Base-by-base conservation (phyloP, 148 eudicot species). In the Vaccinium darrowii region DNA sequence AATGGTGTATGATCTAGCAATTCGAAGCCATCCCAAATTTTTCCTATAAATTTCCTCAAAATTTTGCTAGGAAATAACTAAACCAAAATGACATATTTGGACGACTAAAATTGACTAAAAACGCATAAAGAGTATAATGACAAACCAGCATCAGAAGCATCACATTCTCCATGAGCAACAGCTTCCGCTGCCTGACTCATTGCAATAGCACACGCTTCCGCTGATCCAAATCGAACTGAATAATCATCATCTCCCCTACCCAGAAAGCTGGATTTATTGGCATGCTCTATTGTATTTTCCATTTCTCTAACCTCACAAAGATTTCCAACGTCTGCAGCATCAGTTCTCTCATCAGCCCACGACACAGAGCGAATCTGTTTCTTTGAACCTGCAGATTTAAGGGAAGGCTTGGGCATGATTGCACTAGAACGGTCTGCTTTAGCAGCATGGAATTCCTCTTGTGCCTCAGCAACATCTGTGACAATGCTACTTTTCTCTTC, bases 121-220 rank as follows among this genome's bases (percentile, higher is more conserved):
- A 72, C 54, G 58, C 73, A 3, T 57, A 50, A 33, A 78, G 7
- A 12, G 18, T 14, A 65, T 7, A 80, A 77, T 47, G 21, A 71
- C 85, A 75, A 86, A 95, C 99, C 95, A 27, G 99, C 98, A 88
- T 92, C 92, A 86, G 89, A 62, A 69, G 81, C 91, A 88, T 89
- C 95, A 75, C 81, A 86, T 51, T 88, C 87, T 84, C 96, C 96
- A 60, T 95, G 88, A 80, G 91, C 92, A 86, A 95, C 98, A 86
- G 93, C 95, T 88, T 91, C 98, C n/a, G 96, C 94, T 53, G 95
- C 99, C 88, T 94, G 90, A 87, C 83, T 89, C 89, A 95, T 89
- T 67, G 98, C 98, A 84, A 81, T 71, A 58, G 98, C 98, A 93
- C 95, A 91, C 53, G 96, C 98, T 90, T 97, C 95, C 21, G 98